Conservation (phyloP, 1,284 basidiomycete genomes). For the Cutaneotrichosporon dermatis region DNA sequence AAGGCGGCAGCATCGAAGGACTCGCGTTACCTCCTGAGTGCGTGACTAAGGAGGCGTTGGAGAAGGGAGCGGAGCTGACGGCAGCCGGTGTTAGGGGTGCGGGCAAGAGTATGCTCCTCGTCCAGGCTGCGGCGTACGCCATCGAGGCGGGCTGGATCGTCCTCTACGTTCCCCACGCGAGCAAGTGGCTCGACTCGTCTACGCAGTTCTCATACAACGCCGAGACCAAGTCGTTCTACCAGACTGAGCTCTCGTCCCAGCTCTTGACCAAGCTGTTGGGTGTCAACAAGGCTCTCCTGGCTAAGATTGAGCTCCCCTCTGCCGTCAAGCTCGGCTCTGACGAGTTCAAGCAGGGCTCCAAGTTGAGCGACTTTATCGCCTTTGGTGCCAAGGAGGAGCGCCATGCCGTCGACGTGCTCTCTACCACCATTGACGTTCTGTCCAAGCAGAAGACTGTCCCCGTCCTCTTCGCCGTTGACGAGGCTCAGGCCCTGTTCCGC, state of each 20-base stretch:
- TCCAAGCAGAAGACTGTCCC: slow-evolving; percentile 66
- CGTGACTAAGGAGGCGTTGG: background rate
- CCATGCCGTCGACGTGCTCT: slow-evolving; percentile 62
- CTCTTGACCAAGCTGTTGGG: slow-evolving; percentile 43
- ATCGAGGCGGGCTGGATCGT: slow-evolving; percentile 72
- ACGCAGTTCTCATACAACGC: slow-evolving; percentile 70
- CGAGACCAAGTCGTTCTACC: slow-evolving; percentile 70
- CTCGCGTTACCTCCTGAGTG: slow-evolving; percentile 6
- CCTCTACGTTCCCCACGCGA: slow-evolving; percentile 75
- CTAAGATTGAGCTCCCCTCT: slow-evolving; percentile 23
- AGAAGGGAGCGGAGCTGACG: background rate
- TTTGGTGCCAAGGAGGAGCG: slow-evolving; percentile 57
- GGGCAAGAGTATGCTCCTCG: slow-evolving; percentile 76
- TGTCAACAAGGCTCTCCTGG: slow-evolving; percentile 45
- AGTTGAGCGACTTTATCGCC: slow-evolving; percentile 59
- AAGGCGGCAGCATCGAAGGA: slow-evolving; percentile 16
- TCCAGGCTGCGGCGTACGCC: slow-evolving; percentile 76
- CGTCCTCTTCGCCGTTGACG: slow-evolving; percentile 79
- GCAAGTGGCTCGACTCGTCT: slow-evolving; percentile 72
- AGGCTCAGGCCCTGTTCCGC: slow-evolving; percentile 75
- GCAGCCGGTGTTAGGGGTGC: slow-evolving; percentile 63
- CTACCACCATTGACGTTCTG: slow-evolving; percentile 62
- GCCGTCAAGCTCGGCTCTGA: slow-evolving; percentile 39
- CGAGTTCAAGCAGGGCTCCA: slow-evolving; percentile 54
- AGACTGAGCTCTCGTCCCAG: slow-evolving; percentile 54